Base-by-base conservation (phyloP, 306 rosid genomes). In the Potentilla sterilis region DNA sequence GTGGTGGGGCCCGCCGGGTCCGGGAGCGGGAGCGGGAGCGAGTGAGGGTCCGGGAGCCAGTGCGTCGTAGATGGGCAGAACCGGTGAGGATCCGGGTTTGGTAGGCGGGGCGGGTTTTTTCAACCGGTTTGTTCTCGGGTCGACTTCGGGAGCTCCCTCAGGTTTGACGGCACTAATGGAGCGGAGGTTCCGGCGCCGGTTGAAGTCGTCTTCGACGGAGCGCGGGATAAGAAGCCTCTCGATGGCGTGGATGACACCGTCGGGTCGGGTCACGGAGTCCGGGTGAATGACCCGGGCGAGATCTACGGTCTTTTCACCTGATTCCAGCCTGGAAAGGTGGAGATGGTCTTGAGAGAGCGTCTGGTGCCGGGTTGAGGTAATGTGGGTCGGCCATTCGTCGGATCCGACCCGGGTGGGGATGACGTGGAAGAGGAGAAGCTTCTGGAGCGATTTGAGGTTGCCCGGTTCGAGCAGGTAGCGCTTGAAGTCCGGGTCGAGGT, bases 1-100 rank as follows among this genome's bases (percentile, higher is more conserved):
- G 21, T 78, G 87, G 15, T 47, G 90, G 1, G 97, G 81, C 0
- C 99, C 99, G 3, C 93, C 99, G 3, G 97, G 99, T 40, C 99
- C 97, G 0, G 99, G 99, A 0, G 99, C 99, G 40, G 97, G 98
- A 0, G 98, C 98, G 6, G 98, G 98, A 5, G 98, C 96, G 0
- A 95, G 76, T 0, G 97, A 90, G 0, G 97, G 98, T 0, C 98
- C 97, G 0, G 98, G 98, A 0, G 98, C 98, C 58, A 95, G 0
- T 0, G 99, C 97, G 46, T 92, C 96, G 82, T 86, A 92, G 77
- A 95, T 78, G 0, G 97, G 96, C 0, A 95, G 81, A 0, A 88
- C 97, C 0, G 97, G 99, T 0, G 99, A 96, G 0, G 99, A 88
- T 0, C 99, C 99, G 14, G 85, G 86, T 87, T 92, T 96, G 0